Evolutionary conservation across 176 grass and related monocot genomes (phyloP), one percentile per base, ranked within the genome.

Genomic region (Chrysopogon serrulatus): DNA sequence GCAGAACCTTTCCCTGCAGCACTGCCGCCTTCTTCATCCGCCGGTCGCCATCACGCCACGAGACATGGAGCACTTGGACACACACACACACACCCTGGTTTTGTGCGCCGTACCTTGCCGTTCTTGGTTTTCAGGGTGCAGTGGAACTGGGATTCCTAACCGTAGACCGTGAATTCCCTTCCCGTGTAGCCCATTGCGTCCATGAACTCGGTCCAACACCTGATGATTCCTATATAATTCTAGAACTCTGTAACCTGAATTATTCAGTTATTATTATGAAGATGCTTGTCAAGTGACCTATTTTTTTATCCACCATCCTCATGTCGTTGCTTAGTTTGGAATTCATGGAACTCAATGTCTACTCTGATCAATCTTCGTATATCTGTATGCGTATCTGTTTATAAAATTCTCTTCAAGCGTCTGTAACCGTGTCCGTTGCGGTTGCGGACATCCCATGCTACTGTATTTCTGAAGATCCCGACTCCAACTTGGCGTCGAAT

Each of bases 31-130:
- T 1, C 34, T 34, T 10, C 28, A 0, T 35, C 74, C 13, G 17
- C n/a, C n/a, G n/a, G n/a, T n/a, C n/a, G 30, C 60, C 54, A 49
- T 33, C 27, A 59, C 42, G 73, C 78, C 74, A 41, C 13, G 68
- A 84, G 84, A 75, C 84, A 75, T 87, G 84, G 79, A 79, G 57
- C 84, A 23, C 65, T 68, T 74, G 84, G 80, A 26, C 44, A n/a
- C n/a, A n/a, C n/a, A n/a, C n/a, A n/a, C n/a, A n/a, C n/a, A n/a
- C n/a, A 27, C 17, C 89, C 89, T 79, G 80, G 73, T 90, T 90
- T 90, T 90, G 89, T 77, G 74, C 39, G 49, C 84, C 40, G 34
- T 75, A 41, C 48, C 6, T 73, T 68, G 74, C 56, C 72, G 2
- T 53, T 62, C 49, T 42, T 2, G 79, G 26, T 73, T 81, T 56